Evolutionary conservation across 495 filamentous ascomycete species (phyloP).

Genomic region (Podospora tetraspora): DNA sequence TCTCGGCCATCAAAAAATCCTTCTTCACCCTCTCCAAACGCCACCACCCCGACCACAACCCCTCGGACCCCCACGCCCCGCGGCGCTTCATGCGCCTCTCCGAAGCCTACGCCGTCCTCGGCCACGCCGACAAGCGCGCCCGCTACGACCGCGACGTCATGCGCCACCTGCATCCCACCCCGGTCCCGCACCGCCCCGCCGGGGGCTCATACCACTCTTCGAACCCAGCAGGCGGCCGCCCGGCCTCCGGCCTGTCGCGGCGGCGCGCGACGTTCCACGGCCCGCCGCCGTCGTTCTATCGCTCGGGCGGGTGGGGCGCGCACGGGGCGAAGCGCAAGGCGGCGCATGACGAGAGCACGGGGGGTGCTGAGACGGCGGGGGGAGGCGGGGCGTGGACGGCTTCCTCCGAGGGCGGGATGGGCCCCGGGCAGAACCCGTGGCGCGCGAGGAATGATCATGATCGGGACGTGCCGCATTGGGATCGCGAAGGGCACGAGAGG

Average conservation of each 20-base stretch:
- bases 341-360: constrained; percentile 41
- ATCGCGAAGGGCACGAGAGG: constrained; percentile 59
- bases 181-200: constrained; percentile 16
- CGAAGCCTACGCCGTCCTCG: constrained; percentile 79
- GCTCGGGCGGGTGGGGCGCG: constrained; percentile 65
- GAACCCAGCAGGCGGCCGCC: constrained; percentile 60
- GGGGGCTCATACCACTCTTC: constrained; percentile 46
- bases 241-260: constrained; percentile 72
- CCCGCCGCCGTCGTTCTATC: constrained; percentile 84
- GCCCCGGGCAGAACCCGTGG: constrained; percentile 40
- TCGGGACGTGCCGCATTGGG: constrained; percentile 61
- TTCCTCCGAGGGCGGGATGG: constrained; percentile 36
- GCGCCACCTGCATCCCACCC: constrained; percentile 22
- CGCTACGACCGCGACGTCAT: constrained; percentile 71
- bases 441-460: constrained; percentile 25
- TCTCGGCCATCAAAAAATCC: constrained; percentile 79
- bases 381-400: constrained; percentile 8
- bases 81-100: constrained; percentile 77
- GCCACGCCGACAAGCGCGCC: constrained; percentile 62
- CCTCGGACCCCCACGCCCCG: constrained; percentile 62
- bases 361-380: constrained; percentile 2
- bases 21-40: constrained; percentile 89
- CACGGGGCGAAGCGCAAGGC: constrained; percentile 45
- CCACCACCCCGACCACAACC: constrained; percentile 94
- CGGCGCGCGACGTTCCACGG: constrained; percentile 70